phyloP scores from a whole-genome alignment of 768 basidiomycete genomes.

The Tulasnella calospora region DNA sequence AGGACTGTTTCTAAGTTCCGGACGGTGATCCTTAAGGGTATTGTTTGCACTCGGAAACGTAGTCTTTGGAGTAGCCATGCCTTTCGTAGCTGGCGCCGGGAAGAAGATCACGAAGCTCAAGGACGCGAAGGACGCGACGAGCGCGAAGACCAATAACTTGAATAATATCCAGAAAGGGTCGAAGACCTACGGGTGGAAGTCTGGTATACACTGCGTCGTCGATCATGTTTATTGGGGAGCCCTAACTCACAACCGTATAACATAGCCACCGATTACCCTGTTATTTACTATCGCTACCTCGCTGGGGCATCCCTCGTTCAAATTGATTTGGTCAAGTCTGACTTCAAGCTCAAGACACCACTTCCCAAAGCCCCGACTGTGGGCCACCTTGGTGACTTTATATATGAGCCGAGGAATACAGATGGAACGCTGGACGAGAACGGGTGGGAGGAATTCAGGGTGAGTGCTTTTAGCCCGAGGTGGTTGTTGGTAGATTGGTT shows the following conservation, averaged over 20 bases:
- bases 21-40: not conserved
- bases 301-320: slow-evolving; percentile 17
- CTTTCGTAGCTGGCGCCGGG: not conserved
- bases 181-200: not conserved
- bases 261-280: not conserved
- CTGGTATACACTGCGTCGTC: not conserved
- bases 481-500: too few relatives aligned
- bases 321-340: slow-evolving; percentile 18
- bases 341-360: not conserved
- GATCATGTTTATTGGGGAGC: too few relatives aligned
- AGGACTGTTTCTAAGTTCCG: not conserved
- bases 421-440: not conserved
- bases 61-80: not conserved
- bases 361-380: too few relatives aligned
- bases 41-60: not conserved
- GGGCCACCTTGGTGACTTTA: too few relatives aligned
- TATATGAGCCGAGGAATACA: not conserved
- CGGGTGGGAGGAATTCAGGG: not conserved
- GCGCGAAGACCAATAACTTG: too few relatives aligned
- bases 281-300: not conserved
- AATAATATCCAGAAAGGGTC: not conserved
- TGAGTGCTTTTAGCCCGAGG: not conserved
- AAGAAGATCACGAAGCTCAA: too few relatives aligned
- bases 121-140: too few relatives aligned
- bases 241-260: not conserved